phyloP scores from a whole-genome alignment of 2,329 filamentous ascomycete genomes.

The Talaromyces atroroseus region DNA sequence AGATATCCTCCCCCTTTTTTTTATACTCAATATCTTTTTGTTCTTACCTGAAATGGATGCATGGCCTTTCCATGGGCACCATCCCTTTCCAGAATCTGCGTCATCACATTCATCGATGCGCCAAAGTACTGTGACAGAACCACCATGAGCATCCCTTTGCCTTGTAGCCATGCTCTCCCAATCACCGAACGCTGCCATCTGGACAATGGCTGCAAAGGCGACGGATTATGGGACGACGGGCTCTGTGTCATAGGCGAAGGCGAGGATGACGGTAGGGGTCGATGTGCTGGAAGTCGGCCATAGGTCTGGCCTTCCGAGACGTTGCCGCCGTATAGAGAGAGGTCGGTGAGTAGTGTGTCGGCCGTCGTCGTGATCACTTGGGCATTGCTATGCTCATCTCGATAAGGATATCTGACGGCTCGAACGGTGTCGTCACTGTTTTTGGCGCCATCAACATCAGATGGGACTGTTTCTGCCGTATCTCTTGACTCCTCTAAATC shows the following conservation, averaged over 20 bases:
- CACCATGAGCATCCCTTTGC: slow-evolving; percentile 69
- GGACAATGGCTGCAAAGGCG: not conserved
- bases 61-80: slow-evolving; percentile 63
- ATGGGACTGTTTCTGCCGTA: not conserved
- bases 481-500: not conserved
- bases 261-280: slow-evolving; percentile 12
- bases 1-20: no score
- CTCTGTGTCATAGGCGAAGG: slow-evolving; percentile 3
- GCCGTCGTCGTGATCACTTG: slow-evolving; percentile 4
- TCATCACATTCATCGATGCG: slow-evolving; percentile 77
- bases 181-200: slow-evolving; percentile 22
- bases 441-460: not conserved
- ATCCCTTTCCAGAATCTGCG: slow-evolving; percentile 65
- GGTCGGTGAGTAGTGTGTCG: slow-evolving; percentile 20
- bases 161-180: slow-evolving; percentile 50
- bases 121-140: slow-evolving; percentile 74
- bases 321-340: slow-evolving; percentile 18
- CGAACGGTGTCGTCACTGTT: not conserved
- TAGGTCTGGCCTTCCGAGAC: slow-evolving; percentile 14
- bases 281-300: not conserved
- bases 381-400: not conserved
- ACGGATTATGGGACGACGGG: slow-evolving; percentile 16
- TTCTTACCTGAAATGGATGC: slow-evolving; percentile 65
- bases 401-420: not conserved
- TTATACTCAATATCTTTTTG: not conserved